phyloP scores from a whole-genome alignment of 139 green algal genomes.

The Chlamydomonas sphaeroides region DNA sequence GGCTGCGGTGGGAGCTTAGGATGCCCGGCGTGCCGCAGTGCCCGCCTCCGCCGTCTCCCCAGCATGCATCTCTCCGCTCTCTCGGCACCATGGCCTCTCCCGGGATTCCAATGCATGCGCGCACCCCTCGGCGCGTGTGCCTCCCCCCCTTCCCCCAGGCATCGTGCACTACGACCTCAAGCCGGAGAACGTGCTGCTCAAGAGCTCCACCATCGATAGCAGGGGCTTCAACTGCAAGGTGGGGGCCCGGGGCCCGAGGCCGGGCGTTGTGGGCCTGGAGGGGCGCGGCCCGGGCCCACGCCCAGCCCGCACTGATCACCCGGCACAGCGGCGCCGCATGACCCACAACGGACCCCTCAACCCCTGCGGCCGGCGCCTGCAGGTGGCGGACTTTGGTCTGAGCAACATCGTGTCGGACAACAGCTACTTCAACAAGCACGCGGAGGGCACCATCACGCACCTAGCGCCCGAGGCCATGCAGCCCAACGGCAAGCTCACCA shows the following conservation, averaged over 20 bases:
- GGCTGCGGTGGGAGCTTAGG: too few species aligned
- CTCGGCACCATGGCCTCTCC: too few species aligned
- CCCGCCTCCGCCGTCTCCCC: too few species aligned
- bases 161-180: constrained; percentile 88
- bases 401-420: constrained; percentile 49
- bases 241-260: not conserved
- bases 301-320: too few species aligned
- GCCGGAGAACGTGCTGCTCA: constrained; percentile 93
- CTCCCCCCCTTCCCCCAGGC: constrained; percentile 75
- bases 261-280: too few species aligned
- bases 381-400: constrained; percentile 51
- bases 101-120: too few species aligned
- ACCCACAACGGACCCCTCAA: too few species aligned
- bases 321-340: too few species aligned
- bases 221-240: constrained; percentile 55
- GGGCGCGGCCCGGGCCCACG: too few species aligned
- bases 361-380: not conserved
- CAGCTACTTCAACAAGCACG: constrained; percentile 52
- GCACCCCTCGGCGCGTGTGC: too few species aligned
- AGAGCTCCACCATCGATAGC: constrained; percentile 56
- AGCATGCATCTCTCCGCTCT: too few species aligned
- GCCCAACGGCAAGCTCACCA: constrained; percentile 44
- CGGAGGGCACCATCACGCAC: constrained; percentile 50
- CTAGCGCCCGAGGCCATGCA: constrained; percentile 47
- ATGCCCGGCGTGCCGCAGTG: too few species aligned